Evolutionary conservation across 768 basidiomycete genomes (phyloP).

Genomic region (Rhodosporidiobolus sp.): DNA sequence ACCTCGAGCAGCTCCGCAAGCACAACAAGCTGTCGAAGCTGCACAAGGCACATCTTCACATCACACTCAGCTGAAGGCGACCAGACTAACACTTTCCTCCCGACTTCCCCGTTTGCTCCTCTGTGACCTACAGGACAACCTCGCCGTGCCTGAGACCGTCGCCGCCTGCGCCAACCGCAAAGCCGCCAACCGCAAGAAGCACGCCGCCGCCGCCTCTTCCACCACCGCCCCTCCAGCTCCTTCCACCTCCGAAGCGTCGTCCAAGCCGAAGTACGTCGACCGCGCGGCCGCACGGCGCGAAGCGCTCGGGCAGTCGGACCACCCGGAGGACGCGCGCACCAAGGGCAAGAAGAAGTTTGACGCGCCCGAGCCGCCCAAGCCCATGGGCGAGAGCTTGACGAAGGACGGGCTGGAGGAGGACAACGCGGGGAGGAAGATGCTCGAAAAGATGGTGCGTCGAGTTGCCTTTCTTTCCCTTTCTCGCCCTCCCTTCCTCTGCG

Average conservation of each 20-base stretch:
- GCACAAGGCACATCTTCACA: slow-evolving; percentile 70
- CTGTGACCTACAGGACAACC: slow-evolving; percentile 67
- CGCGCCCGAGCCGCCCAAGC: slow-evolving; percentile 60
- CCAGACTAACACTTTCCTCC: slow-evolving; percentile 43
- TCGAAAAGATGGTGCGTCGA: slow-evolving; percentile 82
- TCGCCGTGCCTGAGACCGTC: slow-evolving; percentile 54
- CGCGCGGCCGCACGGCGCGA: slow-evolving; percentile 86
- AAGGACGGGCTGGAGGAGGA: slow-evolving; percentile 74
- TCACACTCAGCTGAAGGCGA: background rate
- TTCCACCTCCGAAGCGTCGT: slow-evolving; percentile 48
- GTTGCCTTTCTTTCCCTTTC: no score
- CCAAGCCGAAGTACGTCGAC: slow-evolving; percentile 77
- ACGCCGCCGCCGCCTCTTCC: slow-evolving; percentile 42
- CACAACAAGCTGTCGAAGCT: slow-evolving; percentile 92
- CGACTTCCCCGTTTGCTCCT: slow-evolving; percentile 25
- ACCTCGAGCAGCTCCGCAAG: slow-evolving; percentile 73
- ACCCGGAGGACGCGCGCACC: slow-evolving; percentile 59
- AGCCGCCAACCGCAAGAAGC: slow-evolving; percentile 58
- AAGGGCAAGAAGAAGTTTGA: slow-evolving; percentile 55
- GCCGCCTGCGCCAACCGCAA: slow-evolving; percentile 64
- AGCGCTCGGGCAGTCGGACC: slow-evolving; percentile 87
- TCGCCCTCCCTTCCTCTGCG: no score
- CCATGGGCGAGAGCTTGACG: slow-evolving; percentile 62
- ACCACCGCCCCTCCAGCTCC: slow-evolving; percentile 49
- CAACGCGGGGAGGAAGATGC: slow-evolving; percentile 85